These are phyloP conservation scores for Pseudocohnilembus persalinus DNA, from an alignment of 169 alveolate genomes.

Conservation along the genomic window DNA sequence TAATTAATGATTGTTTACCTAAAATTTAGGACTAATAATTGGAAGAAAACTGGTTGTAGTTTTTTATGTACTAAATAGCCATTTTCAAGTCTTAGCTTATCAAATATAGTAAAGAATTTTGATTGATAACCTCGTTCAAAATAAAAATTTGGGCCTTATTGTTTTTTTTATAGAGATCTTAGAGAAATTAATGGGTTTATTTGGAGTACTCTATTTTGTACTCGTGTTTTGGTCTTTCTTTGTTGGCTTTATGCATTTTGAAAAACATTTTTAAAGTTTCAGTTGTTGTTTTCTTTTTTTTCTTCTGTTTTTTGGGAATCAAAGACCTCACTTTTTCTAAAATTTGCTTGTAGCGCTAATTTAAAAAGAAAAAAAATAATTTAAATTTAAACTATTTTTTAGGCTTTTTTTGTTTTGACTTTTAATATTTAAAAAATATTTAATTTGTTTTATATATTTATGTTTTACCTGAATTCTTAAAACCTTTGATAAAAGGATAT, in stretches of 20 bases:
- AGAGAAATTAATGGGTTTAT: neutral
- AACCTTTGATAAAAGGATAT: too few species aligned
- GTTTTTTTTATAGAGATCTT: neutral
- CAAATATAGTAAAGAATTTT: neutral
- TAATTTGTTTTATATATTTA: too few species aligned
- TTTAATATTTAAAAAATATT: too few species aligned
- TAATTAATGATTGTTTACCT: neutral
- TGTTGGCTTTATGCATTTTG: neutral
- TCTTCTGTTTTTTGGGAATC: neutral
- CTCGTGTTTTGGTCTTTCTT: neutral
- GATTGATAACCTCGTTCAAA: neutral
- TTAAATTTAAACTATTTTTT: too few species aligned
- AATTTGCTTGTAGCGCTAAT: neutral
- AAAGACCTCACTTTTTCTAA: neutral
- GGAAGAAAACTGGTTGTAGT: neutral
- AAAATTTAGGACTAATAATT: neutral
- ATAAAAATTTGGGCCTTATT: too few species aligned
- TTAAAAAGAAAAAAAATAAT: too few species aligned
- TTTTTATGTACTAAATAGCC: too few species aligned
- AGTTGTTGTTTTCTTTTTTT: neutral
- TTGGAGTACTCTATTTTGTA: neutral
- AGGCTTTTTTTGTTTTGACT: too few species aligned
- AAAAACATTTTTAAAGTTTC: neutral
- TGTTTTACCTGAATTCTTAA: too few species aligned
- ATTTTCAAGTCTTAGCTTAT: neutral